These are phyloP conservation scores for Tricholoma furcatifolium DNA, from an alignment of 768 basidiomycete species.

Conservation along the genomic window DNA sequence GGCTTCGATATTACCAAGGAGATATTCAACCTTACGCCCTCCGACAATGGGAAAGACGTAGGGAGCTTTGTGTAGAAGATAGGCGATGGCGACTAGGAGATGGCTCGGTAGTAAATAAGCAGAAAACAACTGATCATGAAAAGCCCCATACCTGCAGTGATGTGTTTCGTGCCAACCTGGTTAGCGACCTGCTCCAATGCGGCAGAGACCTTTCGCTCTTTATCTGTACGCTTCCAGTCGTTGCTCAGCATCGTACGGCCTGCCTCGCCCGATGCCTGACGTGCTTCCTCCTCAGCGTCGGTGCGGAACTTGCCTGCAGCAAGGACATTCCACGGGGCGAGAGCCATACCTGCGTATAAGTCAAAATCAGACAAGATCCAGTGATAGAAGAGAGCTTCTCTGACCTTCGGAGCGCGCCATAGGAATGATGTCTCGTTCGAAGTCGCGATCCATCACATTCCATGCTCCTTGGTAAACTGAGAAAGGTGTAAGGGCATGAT, in stretches of 20 bases:
- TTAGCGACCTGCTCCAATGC: slow-evolving; percentile 38
- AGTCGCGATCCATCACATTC: slow-evolving; percentile 38
- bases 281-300: slow-evolving; percentile 33
- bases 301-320: slow-evolving; percentile 45
- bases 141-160: slow-evolving; percentile 28
- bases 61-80: slow-evolving; percentile 51
- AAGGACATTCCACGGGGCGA: slow-evolving; percentile 24
- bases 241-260: slow-evolving; percentile 13
- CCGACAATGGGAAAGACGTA: slow-evolving; percentile 53
- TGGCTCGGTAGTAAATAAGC: too few species aligned
- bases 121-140: too few species aligned
- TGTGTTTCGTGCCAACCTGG: slow-evolving; percentile 29
- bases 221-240: slow-evolving; percentile 33
- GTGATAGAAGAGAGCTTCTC: too few species aligned
- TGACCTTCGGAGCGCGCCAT: slow-evolving; percentile 37
- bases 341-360: slow-evolving; percentile 28
- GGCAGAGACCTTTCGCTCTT: slow-evolving; percentile 28
- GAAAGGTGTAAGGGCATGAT: slow-evolving; percentile 46
- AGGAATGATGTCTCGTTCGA: slow-evolving; percentile 50
- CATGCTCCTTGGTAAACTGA: slow-evolving; percentile 46
- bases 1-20: slow-evolving; percentile 49
- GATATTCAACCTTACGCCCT: slow-evolving; percentile 50
- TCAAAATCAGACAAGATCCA: too few species aligned
- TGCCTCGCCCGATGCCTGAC: slow-evolving; percentile 21
- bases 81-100: slow-evolving; percentile 48